Evolutionary conservation across 768 basidiomycete genomes (phyloP), one percentile per base, ranked within the genome.

Genomic region (Lactifluus echinatus): DNA sequence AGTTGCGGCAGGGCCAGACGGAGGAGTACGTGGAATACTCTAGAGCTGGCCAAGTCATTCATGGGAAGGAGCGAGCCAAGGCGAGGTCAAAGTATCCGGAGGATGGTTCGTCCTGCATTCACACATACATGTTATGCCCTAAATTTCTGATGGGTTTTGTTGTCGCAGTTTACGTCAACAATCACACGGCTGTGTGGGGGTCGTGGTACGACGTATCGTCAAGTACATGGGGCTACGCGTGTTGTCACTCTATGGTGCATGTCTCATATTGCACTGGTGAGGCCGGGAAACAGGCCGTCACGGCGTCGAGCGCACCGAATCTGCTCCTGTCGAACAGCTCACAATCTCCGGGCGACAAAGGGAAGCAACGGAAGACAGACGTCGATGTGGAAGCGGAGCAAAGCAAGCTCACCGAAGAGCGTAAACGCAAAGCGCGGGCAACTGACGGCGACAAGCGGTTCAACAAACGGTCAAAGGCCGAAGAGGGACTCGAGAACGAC

Each of bases 1-100:
- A 98, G 71, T 76, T 99, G 31, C 70, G 93, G n/a, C 84, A 86
- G 61, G 96, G 96, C 0, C 94, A 98, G 73, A 95, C 93, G 36
- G 96, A 98, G 70, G 81, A 94, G 61, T 99, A 99, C 61, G 90
- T 97, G 44, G 96, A 99, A 73, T 99, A 97, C 70, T 94, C 93
- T 54, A 77, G 93, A 60, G 81, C 89, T 23, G 96, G 96, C 19
- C 84, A 89, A 66, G 79, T 98, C 53, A 78, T 98, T 64, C 94
- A 90, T 72, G 96, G 96, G 29, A 82, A 83, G 60, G 96, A 98
- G 74, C 79, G 83, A 50, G 92, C 84, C 1, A 93, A 93, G 68
- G 83, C 82, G 40, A 79, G 78, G 66, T 93, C 92, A 29, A 99
- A 97, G 71, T 99, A 99, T 71, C 85, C 89, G 4, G 96, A 99